phyloP scores from a whole-genome alignment of 1,284 basidiomycete species.

The Trametes polyzona region DNA sequence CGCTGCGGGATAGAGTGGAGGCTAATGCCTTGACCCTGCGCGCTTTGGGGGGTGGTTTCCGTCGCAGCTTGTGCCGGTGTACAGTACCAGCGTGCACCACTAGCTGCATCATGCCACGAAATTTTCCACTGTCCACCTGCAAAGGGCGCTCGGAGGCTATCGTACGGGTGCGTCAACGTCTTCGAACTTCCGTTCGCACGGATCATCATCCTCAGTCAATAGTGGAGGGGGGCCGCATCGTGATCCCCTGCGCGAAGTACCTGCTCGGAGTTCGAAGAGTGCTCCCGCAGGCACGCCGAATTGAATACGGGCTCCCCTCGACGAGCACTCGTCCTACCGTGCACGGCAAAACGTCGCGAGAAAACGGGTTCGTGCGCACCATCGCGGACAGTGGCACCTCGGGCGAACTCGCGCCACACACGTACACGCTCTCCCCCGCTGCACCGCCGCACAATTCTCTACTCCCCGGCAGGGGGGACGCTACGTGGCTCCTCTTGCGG shows the following conservation, averaged over 20 bases:
- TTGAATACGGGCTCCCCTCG: not conserved
- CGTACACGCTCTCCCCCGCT: not conserved
- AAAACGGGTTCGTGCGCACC: not conserved
- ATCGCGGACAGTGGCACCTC: not conserved
- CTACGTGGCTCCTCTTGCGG: too few relatives aligned
- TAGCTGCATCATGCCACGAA: conserved; percentile 1
- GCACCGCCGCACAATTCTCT: not conserved
- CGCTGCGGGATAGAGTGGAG: not conserved
- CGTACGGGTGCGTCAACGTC: not conserved
- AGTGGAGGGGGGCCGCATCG: not conserved
- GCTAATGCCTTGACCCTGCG: not conserved
- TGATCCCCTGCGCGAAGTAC: not conserved
- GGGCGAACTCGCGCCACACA: conserved; percentile 3
- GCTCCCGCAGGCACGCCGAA: not conserved
- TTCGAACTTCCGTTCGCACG: not conserved
- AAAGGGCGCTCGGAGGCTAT: not conserved
- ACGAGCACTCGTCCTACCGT: not conserved
- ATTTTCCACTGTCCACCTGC: not conserved
- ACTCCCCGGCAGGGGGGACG: too few relatives aligned
- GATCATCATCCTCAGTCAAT: not conserved
- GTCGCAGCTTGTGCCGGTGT: not conserved
- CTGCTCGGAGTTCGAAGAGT: not conserved
- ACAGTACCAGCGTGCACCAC: not conserved
- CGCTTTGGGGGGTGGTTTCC: not conserved
- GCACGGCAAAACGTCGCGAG: not conserved